Percentiles rank a stretch among this genome's conserved stretches.
phyloP scores from a whole-genome alignment of 306 rosid genomes.

The Prinsepia uniflora region DNA sequence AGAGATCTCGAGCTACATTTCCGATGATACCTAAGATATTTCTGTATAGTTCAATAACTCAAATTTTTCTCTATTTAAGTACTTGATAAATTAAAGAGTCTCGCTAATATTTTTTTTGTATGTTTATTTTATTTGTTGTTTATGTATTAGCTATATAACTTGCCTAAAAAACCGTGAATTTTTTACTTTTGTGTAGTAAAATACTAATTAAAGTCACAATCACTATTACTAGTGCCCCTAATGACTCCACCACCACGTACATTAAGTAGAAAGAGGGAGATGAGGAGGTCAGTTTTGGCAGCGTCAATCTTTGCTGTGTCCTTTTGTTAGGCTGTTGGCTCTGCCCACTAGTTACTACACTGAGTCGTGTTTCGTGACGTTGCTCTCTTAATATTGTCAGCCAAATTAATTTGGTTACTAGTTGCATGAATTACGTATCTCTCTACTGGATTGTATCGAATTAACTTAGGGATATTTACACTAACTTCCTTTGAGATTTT shows the following conservation, averaged over 20 bases:
- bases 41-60: too few species aligned
- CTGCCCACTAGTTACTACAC: not conserved
- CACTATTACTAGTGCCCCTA: constrained; percentile 3
- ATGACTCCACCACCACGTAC: not conserved
- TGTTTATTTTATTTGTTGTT: too few species aligned
- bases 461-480: too few species aligned
- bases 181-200: not conserved
- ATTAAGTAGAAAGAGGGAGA: not conserved
- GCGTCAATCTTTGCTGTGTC: not conserved
- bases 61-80: too few species aligned
- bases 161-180: not conserved
- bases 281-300: constrained; percentile 4
- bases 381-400: not conserved
- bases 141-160: not conserved
- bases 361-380: not conserved
- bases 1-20: not conserved
- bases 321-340: not conserved
- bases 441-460: not conserved
- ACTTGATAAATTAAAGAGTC: too few species aligned
- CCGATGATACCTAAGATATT: too few species aligned
- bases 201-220: too few species aligned
- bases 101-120: too few species aligned
- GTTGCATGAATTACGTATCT: constrained; percentile 3
- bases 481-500: too few species aligned
- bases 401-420: not conserved